Percentiles rank a stretch among this genome's conserved stretches.
These are phyloP conservation scores for Lactifluus volemus DNA, from an alignment of 768 basidiomycete species.

Conservation along the genomic window DNA sequence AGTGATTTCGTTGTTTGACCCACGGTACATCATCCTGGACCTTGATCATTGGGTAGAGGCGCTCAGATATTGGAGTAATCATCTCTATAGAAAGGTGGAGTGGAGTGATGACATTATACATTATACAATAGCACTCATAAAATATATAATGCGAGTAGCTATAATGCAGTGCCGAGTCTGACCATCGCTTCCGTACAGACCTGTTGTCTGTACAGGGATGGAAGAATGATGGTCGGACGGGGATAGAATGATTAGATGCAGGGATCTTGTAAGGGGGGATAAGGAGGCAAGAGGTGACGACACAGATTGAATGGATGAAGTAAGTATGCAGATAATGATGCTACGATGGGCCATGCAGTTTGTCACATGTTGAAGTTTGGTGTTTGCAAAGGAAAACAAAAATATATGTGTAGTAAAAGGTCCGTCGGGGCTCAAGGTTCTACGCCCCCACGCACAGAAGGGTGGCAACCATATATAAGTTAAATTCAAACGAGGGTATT, in stretches of 20 bases:
- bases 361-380: constrained; percentile 1
- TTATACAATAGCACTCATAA: constrained; percentile 6
- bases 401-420: constrained; percentile 5
- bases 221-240: background rate
- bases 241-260: background rate
- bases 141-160: background rate
- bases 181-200: background rate
- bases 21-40: background rate
- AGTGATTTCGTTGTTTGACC: background rate
- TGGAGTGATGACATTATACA: constrained; percentile 1
- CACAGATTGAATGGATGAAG: constrained; percentile 6
- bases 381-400: background rate
- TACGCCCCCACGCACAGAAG: background rate
- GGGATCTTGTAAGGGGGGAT: background rate
- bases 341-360: background rate
- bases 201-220: constrained; percentile 1
- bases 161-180: background rate
- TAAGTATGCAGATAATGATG: constrained; percentile 1
- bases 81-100: background rate
- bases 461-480: background rate
- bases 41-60: background rate
- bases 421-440: background rate
- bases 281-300: background rate
- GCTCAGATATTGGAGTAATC: background rate
- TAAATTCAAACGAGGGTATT: background rate